Percentiles rank a stretch among this genome's conserved stretches.
These are phyloP conservation scores for Collybia nuda DNA, from an alignment of 768 basidiomycete species.

Conservation along the genomic window DNA sequence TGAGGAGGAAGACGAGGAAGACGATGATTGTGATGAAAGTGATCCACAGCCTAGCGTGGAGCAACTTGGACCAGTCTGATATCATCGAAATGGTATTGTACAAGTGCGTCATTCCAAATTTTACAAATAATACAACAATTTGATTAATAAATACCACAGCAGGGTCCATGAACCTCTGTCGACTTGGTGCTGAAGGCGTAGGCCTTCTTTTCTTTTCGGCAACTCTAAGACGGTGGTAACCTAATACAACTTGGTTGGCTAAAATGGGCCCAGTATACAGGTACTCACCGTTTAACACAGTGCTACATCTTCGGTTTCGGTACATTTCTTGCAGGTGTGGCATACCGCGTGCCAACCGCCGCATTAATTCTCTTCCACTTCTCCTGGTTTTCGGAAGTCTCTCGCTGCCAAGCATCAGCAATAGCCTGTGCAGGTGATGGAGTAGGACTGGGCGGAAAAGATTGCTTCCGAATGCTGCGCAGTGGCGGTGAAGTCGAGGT, in stretches of 20 bases:
- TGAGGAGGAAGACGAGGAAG: constrained; percentile 41
- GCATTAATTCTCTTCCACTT: constrained; percentile 54
- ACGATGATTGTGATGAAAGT: constrained; percentile 44
- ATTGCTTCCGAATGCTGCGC: constrained; percentile 29
- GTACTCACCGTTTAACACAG: constrained; percentile 11
- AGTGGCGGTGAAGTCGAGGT: constrained; percentile 40
- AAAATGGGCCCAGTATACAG: not conserved
- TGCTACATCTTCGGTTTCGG: constrained; percentile 55
- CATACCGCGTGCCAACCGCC: constrained; percentile 51
- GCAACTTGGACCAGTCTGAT: constrained; percentile 1
- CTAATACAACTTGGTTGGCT: not conserved
- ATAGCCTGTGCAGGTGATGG: constrained; percentile 62
- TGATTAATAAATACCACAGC: constrained; percentile 12
- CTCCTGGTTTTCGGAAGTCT: constrained; percentile 58
- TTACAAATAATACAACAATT: constrained; percentile 11
- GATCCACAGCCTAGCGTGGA: constrained; percentile 30
- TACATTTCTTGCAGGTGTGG: constrained; percentile 34
- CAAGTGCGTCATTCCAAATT: constrained; percentile 4
- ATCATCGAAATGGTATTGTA: not conserved
- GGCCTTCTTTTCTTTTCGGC: not conserved
- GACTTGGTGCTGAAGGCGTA: not conserved
- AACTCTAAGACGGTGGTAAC: not conserved
- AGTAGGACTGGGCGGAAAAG: constrained; percentile 26
- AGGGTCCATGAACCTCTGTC: not conserved
- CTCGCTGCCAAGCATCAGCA: constrained; percentile 66